These are phyloP conservation scores for Quercus tomentella DNA, from an alignment of 331 rosid species.

Conservation along the genomic window DNA sequence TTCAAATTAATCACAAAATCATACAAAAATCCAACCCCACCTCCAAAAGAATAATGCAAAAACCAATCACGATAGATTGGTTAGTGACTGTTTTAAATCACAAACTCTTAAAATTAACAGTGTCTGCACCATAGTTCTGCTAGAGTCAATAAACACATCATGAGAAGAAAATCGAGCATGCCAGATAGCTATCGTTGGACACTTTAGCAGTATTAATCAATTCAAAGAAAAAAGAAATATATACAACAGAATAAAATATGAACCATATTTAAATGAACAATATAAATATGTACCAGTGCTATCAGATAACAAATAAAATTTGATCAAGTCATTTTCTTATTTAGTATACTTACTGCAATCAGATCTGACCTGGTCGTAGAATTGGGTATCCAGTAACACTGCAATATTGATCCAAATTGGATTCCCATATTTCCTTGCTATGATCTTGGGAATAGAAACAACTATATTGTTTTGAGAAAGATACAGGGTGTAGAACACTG, in stretches of 20 bases:
- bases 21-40: constrained; percentile 3
- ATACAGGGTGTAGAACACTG: background rate
- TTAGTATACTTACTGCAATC: background rate
- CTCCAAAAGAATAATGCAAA: constrained; percentile 1
- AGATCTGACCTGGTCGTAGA: background rate
- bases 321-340: background rate
- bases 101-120: background rate
- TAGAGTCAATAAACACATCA: background rate
- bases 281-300: background rate
- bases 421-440: background rate
- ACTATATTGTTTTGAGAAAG: too few relatives aligned
- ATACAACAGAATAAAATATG: background rate
- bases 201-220: background rate
- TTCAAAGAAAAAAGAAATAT: background rate
- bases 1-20: constrained; percentile 18
- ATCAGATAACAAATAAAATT: background rate
- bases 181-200: background rate
- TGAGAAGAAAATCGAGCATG: background rate
- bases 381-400: background rate
- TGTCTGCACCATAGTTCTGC: background rate
- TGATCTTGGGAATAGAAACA: background rate
- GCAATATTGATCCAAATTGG: background rate
- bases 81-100: background rate
- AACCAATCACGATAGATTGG: background rate
- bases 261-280: background rate